These are phyloP conservation scores for Aristolochia fimbriata DNA, from an alignment of 164 flowering plant species.

Conservation along the genomic window DNA sequence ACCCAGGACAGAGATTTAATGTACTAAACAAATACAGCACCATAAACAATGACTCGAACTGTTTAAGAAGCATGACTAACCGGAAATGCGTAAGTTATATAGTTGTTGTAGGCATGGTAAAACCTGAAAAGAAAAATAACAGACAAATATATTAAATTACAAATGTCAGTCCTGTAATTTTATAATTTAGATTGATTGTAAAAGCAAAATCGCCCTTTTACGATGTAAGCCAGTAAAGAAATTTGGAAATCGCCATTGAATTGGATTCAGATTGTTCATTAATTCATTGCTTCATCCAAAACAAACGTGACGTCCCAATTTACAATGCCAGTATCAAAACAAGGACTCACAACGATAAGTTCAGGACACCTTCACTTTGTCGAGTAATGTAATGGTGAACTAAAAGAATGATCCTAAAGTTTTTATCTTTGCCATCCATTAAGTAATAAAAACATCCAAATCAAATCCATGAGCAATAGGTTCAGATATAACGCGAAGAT, in stretches of 20 bases:
- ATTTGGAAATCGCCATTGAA: too few species aligned
- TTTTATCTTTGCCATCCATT: too few species aligned
- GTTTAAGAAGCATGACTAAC: slow-evolving; percentile 30
- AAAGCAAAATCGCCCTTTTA: not conserved
- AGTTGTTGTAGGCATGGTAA: slow-evolving; percentile 97
- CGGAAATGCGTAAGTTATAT: slow-evolving; percentile 90
- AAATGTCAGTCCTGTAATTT: not conserved
- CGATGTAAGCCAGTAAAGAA: not conserved
- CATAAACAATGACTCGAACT: not conserved
- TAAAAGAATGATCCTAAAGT: too few species aligned
- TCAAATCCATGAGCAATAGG: not conserved
- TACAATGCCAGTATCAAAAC: too few species aligned
- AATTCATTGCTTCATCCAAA: too few species aligned
- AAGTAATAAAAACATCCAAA: too few species aligned
- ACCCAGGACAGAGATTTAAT: not conserved
- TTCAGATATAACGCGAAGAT: not conserved
- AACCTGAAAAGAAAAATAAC: slow-evolving; percentile 50
- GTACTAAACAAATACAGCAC: not conserved
- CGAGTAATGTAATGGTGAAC: too few species aligned
- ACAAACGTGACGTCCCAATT: too few species aligned
- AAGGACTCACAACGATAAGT: too few species aligned
- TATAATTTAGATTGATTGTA: not conserved
- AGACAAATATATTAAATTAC: not conserved
- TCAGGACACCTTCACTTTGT: too few species aligned
- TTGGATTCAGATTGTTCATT: too few species aligned